Conservation (phyloP, 1,139 yeast genomes). For the Blastobotrys illinoisensis region DNA sequence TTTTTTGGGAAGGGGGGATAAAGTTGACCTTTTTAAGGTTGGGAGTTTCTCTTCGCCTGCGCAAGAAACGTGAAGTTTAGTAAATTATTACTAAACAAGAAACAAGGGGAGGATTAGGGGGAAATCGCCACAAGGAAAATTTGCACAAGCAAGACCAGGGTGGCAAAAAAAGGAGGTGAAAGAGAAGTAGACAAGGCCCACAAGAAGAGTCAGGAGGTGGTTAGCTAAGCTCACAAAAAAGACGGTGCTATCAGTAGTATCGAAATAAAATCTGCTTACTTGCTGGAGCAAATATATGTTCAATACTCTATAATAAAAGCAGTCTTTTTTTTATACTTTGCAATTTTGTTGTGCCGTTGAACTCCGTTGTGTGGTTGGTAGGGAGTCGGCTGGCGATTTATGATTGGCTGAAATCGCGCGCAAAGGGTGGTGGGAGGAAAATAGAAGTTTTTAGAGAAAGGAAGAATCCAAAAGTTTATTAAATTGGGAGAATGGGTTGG, state of each 20-base stretch:
- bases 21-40: not conserved
- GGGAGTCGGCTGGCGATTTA: not conserved
- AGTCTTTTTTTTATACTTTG: not conserved
- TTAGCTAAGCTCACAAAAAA: not conserved
- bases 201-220: constrained; percentile 2
- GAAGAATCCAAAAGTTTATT: not conserved
- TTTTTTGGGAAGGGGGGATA: not conserved
- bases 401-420: not conserved
- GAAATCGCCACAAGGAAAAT: not conserved
- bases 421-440: not conserved
- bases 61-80: not conserved
- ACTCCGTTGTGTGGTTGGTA: not conserved
- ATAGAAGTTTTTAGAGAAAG: not conserved
- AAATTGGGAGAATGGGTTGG: not conserved
- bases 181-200: constrained; percentile 3
- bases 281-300: not conserved
- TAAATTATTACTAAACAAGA: constrained; percentile 1
- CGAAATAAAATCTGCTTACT: not conserved
- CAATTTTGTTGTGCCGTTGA: not conserved
- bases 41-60: not conserved
- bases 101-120: constrained; percentile 6
- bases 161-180: constrained; percentile 4
- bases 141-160: not conserved
- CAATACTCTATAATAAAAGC: not conserved
- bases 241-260: not conserved